These are phyloP conservation scores for Pharnaceum exiguum DNA, from an alignment of 148 eudicot genomes.

Conservation along the genomic window DNA sequence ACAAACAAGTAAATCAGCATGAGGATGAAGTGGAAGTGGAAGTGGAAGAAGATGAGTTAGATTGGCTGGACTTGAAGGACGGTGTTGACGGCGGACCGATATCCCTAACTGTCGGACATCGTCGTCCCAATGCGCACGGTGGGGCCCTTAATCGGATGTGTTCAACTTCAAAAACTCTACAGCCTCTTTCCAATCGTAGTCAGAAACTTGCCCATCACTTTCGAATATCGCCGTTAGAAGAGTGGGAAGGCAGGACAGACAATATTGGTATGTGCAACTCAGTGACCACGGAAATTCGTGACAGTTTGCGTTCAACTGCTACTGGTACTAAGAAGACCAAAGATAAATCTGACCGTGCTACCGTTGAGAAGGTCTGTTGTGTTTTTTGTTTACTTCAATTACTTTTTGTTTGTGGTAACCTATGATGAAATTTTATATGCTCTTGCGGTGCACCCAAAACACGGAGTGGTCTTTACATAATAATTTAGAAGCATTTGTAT, in stretches of 20 bases:
- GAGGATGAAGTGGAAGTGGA: slow-evolving; percentile 25
- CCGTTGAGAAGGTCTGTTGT: too few species aligned
- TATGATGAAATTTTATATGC: too few species aligned
- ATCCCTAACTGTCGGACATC: slow-evolving; percentile 40
- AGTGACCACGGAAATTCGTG: slow-evolving; percentile 92
- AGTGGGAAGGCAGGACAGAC: slow-evolving; percentile 91
- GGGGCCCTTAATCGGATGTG: slow-evolving; percentile 65
- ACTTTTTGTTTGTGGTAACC: too few species aligned
- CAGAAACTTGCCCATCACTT: slow-evolving; percentile 70
- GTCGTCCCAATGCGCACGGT: slow-evolving; percentile 95
- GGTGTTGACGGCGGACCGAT: slow-evolving; percentile 41
- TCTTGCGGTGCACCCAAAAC: too few species aligned
- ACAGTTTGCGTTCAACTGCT: slow-evolving; percentile 80
- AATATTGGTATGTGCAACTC: slow-evolving; percentile 80
- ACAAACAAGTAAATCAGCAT: too few species aligned
- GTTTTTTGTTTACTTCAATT: too few species aligned
- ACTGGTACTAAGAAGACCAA: slow-evolving; percentile 84
- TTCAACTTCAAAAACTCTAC: slow-evolving; percentile 68
- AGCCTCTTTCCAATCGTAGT: slow-evolving; percentile 72
- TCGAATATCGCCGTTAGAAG: slow-evolving; percentile 87
- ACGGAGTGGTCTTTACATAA: too few species aligned
- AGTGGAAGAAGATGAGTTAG: slow-evolving; percentile 74
- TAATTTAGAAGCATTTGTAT: too few species aligned
- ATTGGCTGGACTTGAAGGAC: slow-evolving; percentile 62
- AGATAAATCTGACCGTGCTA: slow-evolving; percentile 95